A percentile compares a stretch with the other conserved stretches of the same genome.
Evolutionary conservation across 164 flowering plant species (phyloP).

Genomic region (Berberis vulgaris): DNA sequence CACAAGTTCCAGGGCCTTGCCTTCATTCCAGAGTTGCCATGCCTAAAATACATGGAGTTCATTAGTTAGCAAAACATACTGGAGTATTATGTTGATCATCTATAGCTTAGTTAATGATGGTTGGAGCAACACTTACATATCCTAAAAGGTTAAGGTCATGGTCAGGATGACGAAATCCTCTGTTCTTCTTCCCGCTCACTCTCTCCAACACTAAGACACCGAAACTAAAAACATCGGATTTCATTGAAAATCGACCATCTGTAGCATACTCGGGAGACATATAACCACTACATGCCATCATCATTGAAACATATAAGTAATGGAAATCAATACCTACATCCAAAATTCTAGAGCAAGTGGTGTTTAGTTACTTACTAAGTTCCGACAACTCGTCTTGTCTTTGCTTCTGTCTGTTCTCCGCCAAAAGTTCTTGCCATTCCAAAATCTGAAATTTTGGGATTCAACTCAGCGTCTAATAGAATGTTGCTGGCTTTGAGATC

Average conservation of each 20-base stretch:
- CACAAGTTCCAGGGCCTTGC: constrained; percentile 11
- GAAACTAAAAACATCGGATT: constrained; percentile 42
- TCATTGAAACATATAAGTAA: too few relatives aligned
- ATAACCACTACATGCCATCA: constrained; percentile 6
- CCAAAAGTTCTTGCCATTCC: constrained; percentile 37
- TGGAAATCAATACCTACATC: not conserved
- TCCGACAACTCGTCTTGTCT: constrained; percentile 19
- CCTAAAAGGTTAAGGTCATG: constrained; percentile 7
- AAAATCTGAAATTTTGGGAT: constrained; percentile 48
- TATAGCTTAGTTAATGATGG: not conserved
- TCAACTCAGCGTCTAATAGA: constrained; percentile 25
- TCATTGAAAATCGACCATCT: constrained; percentile 5
- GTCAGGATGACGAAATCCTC: not conserved
- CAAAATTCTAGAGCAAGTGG: not conserved
- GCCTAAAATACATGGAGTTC: constrained; percentile 8
- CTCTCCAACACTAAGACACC: constrained; percentile 34
- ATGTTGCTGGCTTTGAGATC: constrained; percentile 6
- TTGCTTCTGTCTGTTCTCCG: constrained; percentile 27
- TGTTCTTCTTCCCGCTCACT: not conserved
- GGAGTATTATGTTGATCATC: not conserved
- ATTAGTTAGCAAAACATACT: too few relatives aligned
- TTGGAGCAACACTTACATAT: constrained; percentile 1
- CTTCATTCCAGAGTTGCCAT: constrained; percentile 25
- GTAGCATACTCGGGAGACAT: constrained; percentile 2
- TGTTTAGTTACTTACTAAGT: not conserved